Evolutionary conservation across 2,329 filamentous ascomycete species (phyloP), one percentile per base, ranked within the genome.

Genomic region (Cordyceps fumosorosea): DNA sequence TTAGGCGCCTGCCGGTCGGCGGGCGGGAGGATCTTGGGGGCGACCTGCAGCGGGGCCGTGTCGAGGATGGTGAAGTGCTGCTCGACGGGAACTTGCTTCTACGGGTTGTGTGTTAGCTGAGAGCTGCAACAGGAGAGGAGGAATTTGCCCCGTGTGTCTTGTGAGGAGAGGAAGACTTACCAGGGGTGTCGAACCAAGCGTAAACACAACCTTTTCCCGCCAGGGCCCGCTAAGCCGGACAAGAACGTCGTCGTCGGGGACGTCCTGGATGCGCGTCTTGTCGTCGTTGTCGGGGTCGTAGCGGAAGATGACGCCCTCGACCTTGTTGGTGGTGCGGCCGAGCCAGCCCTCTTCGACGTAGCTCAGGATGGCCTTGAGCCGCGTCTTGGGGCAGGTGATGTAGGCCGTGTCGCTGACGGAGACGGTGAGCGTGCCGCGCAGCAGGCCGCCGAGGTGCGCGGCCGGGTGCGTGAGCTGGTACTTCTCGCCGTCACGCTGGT

Each of bases 291-390:
- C 85, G 0, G 92, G 89, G 70, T 96, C 89, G 68, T 96, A 96
- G 56, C 84, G 88, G 81, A 96, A 99, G 61, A 98, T 83, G 60
- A 97, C 86, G 20, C 95, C 95, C 64, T 96, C 87, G 42, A 99
- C 89, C 71, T 89, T 92, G 76, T 98, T 96, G 68, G 96, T 93
- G 22, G 91, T 85, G 67, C 91, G 90, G 53, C 93, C 91, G 34
- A 98, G 82, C 93, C 95, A 99, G 56, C 93, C 92, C 69, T 98
- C 93, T 70, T 98, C 93, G 61, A 93, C 80, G 73, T 99, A 99
- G 69, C 96, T 88, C 53, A 99, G 77, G 65, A 99, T 96, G 20
- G 88, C 89, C 78, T 98, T 98, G 67, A 96, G 84, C 71, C 88
- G 89, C 2, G 92, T 96, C 77, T 92, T 88, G n/a, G 89, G 84